These are phyloP conservation scores for Coniferiporia sulphurascens DNA, from an alignment of 1,284 basidiomycete species.

Conservation along the genomic window DNA sequence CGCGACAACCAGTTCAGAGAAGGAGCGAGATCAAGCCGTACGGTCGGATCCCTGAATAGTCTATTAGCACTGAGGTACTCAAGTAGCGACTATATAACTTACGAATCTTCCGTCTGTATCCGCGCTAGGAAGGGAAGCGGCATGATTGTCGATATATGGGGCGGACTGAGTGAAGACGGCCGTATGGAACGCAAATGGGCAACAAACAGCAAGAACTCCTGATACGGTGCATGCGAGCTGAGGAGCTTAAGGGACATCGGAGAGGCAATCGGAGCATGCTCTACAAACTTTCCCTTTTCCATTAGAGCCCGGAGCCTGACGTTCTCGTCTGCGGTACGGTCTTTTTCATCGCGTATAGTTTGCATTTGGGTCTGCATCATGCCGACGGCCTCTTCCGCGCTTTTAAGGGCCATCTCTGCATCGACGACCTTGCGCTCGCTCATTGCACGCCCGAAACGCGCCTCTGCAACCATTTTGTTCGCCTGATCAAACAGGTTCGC, in stretches of 20 bases:
- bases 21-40: conserved; percentile 91
- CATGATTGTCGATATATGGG: conserved; percentile 65
- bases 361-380: conserved; percentile 87
- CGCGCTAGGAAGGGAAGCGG: conserved; percentile 83
- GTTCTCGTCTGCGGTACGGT: conserved; percentile 47
- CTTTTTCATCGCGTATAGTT: conserved; percentile 57
- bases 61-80: conserved; percentile 8
- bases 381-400: conserved; percentile 82
- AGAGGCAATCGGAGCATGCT: conserved; percentile 29
- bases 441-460: conserved; percentile 66
- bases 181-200: conserved; percentile 76
- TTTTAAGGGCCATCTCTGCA: conserved; percentile 76
- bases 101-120: conserved; percentile 84
- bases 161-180: conserved; percentile 48
- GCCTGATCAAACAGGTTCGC: conserved; percentile 85
- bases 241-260: conserved; percentile 41
- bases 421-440: conserved; percentile 82
- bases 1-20: conserved; percentile 92
- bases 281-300: conserved; percentile 68
- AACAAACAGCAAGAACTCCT: conserved; percentile 84
- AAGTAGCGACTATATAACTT: conserved; percentile 33
- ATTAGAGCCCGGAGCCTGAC: conserved; percentile 45
- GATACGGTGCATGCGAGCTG: conserved; percentile 72
- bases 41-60: conserved; percentile 73
- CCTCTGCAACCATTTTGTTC: conserved; percentile 92